Evolutionary conservation across 2,329 filamentous ascomycete species (phyloP), one percentile per base, ranked within the genome.

Genomic region (Colletotrichum filicis): DNA sequence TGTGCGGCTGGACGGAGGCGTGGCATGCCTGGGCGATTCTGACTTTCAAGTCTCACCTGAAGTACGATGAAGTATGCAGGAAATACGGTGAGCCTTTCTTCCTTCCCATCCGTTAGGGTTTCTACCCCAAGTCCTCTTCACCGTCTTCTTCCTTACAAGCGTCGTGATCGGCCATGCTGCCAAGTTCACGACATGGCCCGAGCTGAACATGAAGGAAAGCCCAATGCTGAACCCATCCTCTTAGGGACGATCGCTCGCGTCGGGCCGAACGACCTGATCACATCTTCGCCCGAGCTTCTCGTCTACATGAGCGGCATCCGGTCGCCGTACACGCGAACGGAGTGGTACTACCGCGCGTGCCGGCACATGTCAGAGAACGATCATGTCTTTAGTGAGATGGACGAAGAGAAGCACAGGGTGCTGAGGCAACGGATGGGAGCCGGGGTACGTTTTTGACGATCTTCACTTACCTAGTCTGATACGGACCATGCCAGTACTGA

Each of bases 391-490:
- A 83, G 81, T 7, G 71, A 80, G 74, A 78, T 80, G 35, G 76
- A 83, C 37, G 81, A 84, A 37, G 73, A 76, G 5, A 78, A 78
- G 64, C 83, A 85, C 68, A 78, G 76, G 57, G 78, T 77, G 7
- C 80, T 86, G 74, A 79, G 85, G 11, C 80, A 82, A 24, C 83
- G 85, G 74, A 85, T 86, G 81, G 80, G 82, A 3, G 79, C 83
- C 0, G 85, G 83, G n/a, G 70, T 66, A 55, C 35, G 61, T 49
- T 52, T 35, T 60, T 11, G 5, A 19, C 42, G 16, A 30, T 16
- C 22, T 19, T 24, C 24, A 16, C 35, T 11, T 22, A 37, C 37
- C 37, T 42, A 52, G 32, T 11, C 24, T 16, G 19, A 30, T 7
- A 4, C 42, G 24, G 5, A 16, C 12, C 37, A 62, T 14, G 7